Conservation (phyloP, 208 protist species). For the Leishmania amazonensis region DNA sequence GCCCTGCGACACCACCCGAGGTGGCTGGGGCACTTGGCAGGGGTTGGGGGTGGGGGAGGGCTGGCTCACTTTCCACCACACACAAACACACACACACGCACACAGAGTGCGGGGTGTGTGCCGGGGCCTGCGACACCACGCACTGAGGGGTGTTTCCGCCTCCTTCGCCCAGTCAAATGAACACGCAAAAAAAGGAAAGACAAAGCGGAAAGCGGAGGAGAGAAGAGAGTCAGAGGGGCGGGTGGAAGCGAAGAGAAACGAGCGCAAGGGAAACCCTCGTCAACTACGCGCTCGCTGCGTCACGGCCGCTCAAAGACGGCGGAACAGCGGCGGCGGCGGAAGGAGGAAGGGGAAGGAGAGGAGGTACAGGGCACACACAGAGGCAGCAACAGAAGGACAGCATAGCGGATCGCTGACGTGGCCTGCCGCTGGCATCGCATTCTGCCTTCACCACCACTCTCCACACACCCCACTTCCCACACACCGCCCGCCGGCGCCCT, state of each 20-base stretch:
- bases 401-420: not conserved
- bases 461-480: not conserved
- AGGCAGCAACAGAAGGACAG: not conserved
- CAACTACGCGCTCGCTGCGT: not conserved
- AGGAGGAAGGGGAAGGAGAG: not conserved
- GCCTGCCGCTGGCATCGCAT: not conserved
- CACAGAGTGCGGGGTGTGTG: not conserved
- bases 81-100: not conserved
- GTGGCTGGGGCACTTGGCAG: not conserved
- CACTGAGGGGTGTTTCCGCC: not conserved
- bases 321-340: not conserved
- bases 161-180: not conserved
- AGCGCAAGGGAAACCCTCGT: not conserved
- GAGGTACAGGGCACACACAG: not conserved
- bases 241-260: not conserved
- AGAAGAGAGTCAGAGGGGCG: not conserved
- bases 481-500: not conserved
- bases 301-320: not conserved
- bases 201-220: constrained; percentile 7
- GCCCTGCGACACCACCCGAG: not conserved
- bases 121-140: not conserved
- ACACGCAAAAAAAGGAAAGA: not conserved
- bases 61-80: not conserved
- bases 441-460: not conserved
- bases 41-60: not conserved